Base-by-base conservation (phyloP, 495 filamentous ascomycete genomes). In the Hyaloscypha variabilis region DNA sequence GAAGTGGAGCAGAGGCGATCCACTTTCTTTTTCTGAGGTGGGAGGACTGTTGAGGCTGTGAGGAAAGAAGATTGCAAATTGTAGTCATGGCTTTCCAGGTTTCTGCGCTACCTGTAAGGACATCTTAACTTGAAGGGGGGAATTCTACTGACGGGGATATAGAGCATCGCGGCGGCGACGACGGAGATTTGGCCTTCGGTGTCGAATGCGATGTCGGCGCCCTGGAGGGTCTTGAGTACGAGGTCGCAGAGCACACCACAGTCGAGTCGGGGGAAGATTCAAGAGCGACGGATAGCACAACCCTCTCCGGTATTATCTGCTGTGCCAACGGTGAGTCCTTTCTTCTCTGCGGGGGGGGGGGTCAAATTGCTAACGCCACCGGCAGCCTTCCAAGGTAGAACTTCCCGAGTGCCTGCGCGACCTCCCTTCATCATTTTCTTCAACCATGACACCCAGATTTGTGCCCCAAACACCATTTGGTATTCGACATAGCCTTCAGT, bases 101-200 rank as follows among this genome's bases (percentile, higher is more conserved):
- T 62, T 75, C 76, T 71, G 75, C 76, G 64, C 51, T 79, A 71
- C 79, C 78, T 58, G 79, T 81, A 66, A 67, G 78, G 69, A 30
- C 23, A 6, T 10, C 6, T 58, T 34, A 19, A 29, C 17, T 31
- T 5, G 29, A 29, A 11, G 54, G 25, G 34, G n/a, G 25, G 54
- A 1, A 13, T 13, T 58, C 10, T 36, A 8, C 29, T 58, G 29
- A 58, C 30, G 1, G 10, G 11, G 63, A 63, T 73, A 19, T 73
- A 83, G 80, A 77, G 73, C 58, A 75, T 86, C 60, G 79, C 79
- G 57, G 79, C 81, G 46, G 79, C 79, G 63, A 80, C 82, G 2
- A 74, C 79, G 56, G 82, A 86, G 50, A 64, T 85, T 65, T 86
- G 81, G 82, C 84, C 85, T 25, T 83, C 83, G 21, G 77, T 87